phyloP scores from a whole-genome alignment of 495 filamentous ascomycete species.

The Neurospora tetraspora region DNA sequence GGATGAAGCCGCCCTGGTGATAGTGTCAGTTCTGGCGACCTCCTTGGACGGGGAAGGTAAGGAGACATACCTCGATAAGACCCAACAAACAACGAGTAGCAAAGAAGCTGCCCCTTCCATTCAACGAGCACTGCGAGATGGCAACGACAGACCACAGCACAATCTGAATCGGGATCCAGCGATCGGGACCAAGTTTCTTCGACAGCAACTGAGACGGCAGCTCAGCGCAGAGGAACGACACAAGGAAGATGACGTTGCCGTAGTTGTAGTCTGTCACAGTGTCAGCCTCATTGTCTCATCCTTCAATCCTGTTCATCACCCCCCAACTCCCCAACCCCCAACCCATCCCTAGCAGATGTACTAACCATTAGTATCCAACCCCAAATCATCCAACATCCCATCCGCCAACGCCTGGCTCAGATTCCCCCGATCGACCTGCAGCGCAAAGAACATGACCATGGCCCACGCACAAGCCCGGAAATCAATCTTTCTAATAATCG shows the following conservation, averaged over 20 bases:
- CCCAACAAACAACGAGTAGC: slow-evolving; percentile 54
- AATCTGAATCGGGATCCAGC: slow-evolving; percentile 78
- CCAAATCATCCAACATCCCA: slow-evolving; percentile 44
- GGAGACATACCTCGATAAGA: slow-evolving; percentile 39
- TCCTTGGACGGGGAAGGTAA: background rate
- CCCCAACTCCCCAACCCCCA: background rate
- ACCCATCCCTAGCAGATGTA: background rate
- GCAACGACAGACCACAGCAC: slow-evolving; percentile 66
- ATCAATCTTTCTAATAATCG: slow-evolving; percentile 42
- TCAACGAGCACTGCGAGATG: slow-evolving; percentile 53
- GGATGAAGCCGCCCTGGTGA: slow-evolving; percentile 50
- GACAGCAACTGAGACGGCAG: slow-evolving; percentile 68
- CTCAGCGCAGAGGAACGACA: slow-evolving; percentile 58
- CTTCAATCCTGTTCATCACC: background rate
- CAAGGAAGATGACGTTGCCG: slow-evolving; percentile 62
- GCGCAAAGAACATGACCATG: slow-evolving; percentile 44
- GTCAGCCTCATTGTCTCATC: background rate
- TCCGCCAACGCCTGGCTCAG: slow-evolving; percentile 46
- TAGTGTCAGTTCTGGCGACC: background rate
- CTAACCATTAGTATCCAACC: slow-evolving; percentile 42
- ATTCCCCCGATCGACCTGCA: slow-evolving; percentile 50
- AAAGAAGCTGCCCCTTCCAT: slow-evolving; percentile 46
- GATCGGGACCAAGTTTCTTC: slow-evolving; percentile 63
- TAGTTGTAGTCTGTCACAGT: slow-evolving; percentile 50
- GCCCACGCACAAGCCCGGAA: slow-evolving; percentile 41